Evolutionary conservation across 768 basidiomycete genomes (phyloP), one percentile per base, ranked within the genome.

Genomic region (Hericium alpestre): DNA sequence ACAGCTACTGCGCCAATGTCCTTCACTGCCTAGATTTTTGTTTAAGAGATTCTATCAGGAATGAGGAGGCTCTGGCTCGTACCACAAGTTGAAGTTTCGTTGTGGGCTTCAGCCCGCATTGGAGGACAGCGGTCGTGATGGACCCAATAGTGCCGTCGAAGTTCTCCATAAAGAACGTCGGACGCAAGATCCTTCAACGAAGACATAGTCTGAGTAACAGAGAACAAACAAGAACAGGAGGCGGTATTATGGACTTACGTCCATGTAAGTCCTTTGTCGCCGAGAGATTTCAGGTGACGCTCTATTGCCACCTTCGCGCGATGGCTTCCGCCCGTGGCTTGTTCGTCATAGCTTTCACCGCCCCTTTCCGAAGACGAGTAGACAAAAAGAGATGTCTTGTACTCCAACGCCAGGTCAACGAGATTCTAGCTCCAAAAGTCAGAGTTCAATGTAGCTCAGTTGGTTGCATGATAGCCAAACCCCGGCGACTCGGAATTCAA

Each of bases 141-240:
- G 67, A 61, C 4, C 75, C 75, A 18, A 75, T 67, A 3, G 63
- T 65, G 4, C 72, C 69, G 9, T 73, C 68, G 41, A 71, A 75
- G 53, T 76, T 75, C 52, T 76, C 75, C 73, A 76, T 72, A 60
- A 76, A 76, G 56, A 76, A 73, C 9, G 65, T 70, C 3, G 74
- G 74, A 6, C 74, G 73, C 22, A 76, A 52, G 52, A 76, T 71
- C 16, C 73, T 75, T 70, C 1, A 58, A 53, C 43, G 9, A 8
- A n/a, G 16, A 46, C 41, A 41, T n/a, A n/a, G 16, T 8, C 43
- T 10, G 3, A 46, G 5, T 20, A 7, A n/a, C 43, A 13, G 12
- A n/a, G 43, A 20, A 46, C n/a, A 18, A n/a, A 8, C 4, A 15
- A 46, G n/a, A n/a, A 20, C 43, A 20, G 41, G 41, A 15, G 41